Evolutionary conservation across 148 eudicot species (phyloP), one percentile per base, ranked within the genome.

Genomic region (Amaranthus cruentus): DNA sequence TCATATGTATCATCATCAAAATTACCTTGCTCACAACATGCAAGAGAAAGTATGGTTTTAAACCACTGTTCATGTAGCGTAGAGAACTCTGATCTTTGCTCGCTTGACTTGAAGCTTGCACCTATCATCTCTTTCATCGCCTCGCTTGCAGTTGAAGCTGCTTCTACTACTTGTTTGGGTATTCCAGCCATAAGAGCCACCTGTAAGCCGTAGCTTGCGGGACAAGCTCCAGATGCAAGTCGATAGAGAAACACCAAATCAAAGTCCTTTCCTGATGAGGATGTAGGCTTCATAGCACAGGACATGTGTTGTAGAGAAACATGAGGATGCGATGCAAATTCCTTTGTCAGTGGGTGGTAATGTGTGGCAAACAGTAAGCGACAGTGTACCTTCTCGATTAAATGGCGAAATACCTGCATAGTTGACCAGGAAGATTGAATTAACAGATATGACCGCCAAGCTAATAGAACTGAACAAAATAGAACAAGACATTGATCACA

Each of bases 181-280:
- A 96, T 83, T 42, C 99, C 97, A 9, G 99, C 99, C 96, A 88
- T 92, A 48, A 80, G 85, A 11, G 99, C 99, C 81, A 96, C 93
- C 81, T 90, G 97, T 85, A 96, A 86, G 9, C 97, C 99, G 18
- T 91, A 96, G 87, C 99, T 96, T 80, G 86, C 92, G 0, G 97
- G 97, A 77, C 94, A 96, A 63, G 97, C 88, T n/a, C 99, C 99
- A 5, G 81, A 69, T 61, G 92, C 81, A 15, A 96, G 87, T 66
- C 83, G 82, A 78, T 96, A 96, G 10, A 92, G 90, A 72, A 96
- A 96, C 43, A 90, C 89, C 66, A 96, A 65, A 71, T 90, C 89
- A 18, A 78, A 60, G 57, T 82, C 84, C 0, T 13, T 70, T 70
- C 68, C 73, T 52, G 60, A 56, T 14, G 87, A 79, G 42, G 84